These are phyloP conservation scores for Aureobasidium melanogenum DNA, from an alignment of 2,329 filamentous ascomycete species.

Conservation along the genomic window DNA sequence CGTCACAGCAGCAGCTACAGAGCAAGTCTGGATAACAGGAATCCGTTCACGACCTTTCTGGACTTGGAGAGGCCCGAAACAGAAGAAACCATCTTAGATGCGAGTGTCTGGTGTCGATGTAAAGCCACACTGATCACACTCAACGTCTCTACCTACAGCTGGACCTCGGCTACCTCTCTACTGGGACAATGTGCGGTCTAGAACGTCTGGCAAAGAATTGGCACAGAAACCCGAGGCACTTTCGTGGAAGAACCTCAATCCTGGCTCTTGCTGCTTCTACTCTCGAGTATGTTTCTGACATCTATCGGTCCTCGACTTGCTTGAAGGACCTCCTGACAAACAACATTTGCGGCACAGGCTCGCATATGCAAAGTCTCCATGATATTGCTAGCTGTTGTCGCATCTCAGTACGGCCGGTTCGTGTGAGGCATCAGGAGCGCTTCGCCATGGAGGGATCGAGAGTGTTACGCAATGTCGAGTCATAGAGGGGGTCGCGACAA, in stretches of 20 bases:
- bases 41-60: neutral
- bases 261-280: neutral
- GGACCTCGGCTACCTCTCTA: neutral
- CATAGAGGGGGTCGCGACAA: too few relatives aligned
- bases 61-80: too few relatives aligned
- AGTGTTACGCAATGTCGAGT: neutral
- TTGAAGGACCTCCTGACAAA: neutral
- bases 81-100: too few relatives aligned
- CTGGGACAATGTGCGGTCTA: neutral
- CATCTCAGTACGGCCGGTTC: neutral
- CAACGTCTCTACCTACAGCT: neutral
- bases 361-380: neutral
- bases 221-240: neutral
- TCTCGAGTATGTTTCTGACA: neutral
- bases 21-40: neutral
- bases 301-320: neutral
- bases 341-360: neutral
- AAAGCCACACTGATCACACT: neutral
- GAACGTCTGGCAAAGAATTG: neutral
- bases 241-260: neutral
- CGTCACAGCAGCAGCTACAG: neutral
- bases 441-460: neutral
- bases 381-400: neutral
- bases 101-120: neutral
- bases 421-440: neutral